Conservation (phyloP, 1,284 basidiomycete species). For the Peniophora sp. region DNA sequence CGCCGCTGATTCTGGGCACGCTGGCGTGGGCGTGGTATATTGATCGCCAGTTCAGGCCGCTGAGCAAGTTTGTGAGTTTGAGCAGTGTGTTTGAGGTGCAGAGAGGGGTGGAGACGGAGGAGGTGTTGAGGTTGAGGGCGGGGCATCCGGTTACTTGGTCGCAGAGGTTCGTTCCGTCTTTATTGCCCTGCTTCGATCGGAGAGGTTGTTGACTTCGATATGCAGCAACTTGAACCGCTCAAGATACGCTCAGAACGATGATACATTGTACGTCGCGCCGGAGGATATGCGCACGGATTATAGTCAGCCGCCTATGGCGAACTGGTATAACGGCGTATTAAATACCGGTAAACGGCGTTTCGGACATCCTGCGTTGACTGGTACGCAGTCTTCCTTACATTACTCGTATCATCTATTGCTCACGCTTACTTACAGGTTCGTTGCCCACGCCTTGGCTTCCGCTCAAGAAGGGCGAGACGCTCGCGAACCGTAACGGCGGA, state of each 20-base stretch:
- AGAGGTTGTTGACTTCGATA: not conserved
- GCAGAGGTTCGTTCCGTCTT: slow-evolving; percentile 51
- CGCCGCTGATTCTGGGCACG: slow-evolving; percentile 74
- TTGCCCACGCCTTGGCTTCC: slow-evolving; percentile 91
- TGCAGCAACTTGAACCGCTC: slow-evolving; percentile 72
- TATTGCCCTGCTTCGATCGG: slow-evolving; percentile 5
- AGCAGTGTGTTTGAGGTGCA: slow-evolving; percentile 86
- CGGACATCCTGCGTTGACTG: slow-evolving; percentile 75
- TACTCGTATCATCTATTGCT: too few relatives aligned
- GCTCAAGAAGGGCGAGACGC: slow-evolving; percentile 67
- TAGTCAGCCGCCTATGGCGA: slow-evolving; percentile 93
- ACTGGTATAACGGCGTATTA: slow-evolving; percentile 85
- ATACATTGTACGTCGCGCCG: slow-evolving; percentile 89
- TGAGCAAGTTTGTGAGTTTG: slow-evolving; percentile 78
- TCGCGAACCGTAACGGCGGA: slow-evolving; percentile 41
- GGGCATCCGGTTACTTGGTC: slow-evolving; percentile 82
- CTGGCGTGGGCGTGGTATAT: slow-evolving; percentile 78
- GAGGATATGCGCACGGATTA: slow-evolving; percentile 85
- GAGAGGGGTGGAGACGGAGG: slow-evolving; percentile 73
- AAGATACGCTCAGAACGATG: slow-evolving; percentile 87
- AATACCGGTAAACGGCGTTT: slow-evolving; percentile 86
- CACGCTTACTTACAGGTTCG: slow-evolving; percentile 46
- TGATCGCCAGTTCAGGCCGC: slow-evolving; percentile 60
- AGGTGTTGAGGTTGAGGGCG: slow-evolving; percentile 61
- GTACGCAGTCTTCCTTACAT: too few relatives aligned